Conservation (phyloP, 2,329 filamentous ascomycete genomes). For the Trichoderma guizhouense region DNA sequence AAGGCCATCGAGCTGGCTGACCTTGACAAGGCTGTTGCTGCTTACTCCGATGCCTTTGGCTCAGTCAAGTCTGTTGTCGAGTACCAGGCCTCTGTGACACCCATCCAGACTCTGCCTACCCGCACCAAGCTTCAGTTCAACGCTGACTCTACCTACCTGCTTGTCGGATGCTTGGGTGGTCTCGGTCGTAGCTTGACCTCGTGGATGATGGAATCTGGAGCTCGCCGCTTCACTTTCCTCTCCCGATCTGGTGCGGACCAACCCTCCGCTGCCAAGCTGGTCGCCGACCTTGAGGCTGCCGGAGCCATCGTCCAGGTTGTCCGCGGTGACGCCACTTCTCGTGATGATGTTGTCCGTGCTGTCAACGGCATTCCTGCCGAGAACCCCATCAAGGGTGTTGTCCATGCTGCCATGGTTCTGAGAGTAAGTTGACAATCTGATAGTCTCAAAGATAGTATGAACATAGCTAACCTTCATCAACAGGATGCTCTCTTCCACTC, state of each 20-base stretch:
- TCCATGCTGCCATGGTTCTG: slow-evolving; percentile 35
- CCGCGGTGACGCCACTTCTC: slow-evolving; percentile 23
- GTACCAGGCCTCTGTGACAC: slow-evolving; percentile 19
- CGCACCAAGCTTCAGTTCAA: slow-evolving; percentile 8
- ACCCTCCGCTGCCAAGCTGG: slow-evolving; percentile 22
- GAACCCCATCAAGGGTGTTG: slow-evolving; percentile 28
- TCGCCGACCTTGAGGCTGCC: slow-evolving; percentile 21
- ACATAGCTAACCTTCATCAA: neutral
- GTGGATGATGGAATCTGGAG: slow-evolving; percentile 23
- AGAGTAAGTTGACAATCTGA: neutral
- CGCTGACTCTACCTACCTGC: slow-evolving; percentile 20
- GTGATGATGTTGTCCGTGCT: slow-evolving; percentile 21
- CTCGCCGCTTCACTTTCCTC: slow-evolving; percentile 29
- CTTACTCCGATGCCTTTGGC: slow-evolving; percentile 4
- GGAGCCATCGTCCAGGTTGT: slow-evolving; percentile 27
- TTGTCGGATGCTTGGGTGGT: slow-evolving; percentile 25
- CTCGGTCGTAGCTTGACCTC: slow-evolving; percentile 22
- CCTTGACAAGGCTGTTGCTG: slow-evolving; percentile 18
- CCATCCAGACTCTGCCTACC: slow-evolving; percentile 17
- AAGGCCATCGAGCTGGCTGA: slow-evolving; percentile 17
- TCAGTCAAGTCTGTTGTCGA: slow-evolving; percentile 19
- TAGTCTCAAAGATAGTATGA: neutral
- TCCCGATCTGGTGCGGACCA: slow-evolving; percentile 26
- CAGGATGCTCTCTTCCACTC: slow-evolving; percentile 27
- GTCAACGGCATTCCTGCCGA: slow-evolving; percentile 22